phyloP scores from a whole-genome alignment of 148 eudicot genomes.

The Dianthus caryophyllus region DNA sequence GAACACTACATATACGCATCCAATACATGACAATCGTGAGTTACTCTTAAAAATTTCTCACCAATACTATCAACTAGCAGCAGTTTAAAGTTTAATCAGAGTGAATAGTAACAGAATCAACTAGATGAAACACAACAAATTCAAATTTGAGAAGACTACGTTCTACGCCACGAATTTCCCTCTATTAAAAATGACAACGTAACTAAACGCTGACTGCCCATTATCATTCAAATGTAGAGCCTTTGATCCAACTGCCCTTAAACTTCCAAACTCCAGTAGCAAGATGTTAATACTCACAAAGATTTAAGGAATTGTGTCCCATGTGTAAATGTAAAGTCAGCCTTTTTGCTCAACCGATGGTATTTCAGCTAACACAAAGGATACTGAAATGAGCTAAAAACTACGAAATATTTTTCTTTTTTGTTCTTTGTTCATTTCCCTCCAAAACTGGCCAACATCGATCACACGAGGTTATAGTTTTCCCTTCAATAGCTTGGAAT shows the following conservation, averaged over 20 bases:
- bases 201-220: neutral
- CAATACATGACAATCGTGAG: neutral
- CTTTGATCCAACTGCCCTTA: neutral
- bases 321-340: too few relatives aligned
- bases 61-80: neutral
- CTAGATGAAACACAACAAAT: neutral
- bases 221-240: neutral
- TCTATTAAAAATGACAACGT: neutral
- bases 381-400: neutral
- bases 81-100: neutral
- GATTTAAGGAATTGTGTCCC: neutral
- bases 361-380: neutral
- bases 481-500: too few relatives aligned
- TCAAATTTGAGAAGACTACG: neutral
- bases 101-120: neutral
- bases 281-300: neutral
- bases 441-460: neutral
- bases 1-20: neutral
- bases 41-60: neutral
- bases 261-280: constrained; percentile 3
- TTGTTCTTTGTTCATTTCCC: too few relatives aligned
- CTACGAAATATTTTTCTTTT: neutral
- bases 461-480: neutral
- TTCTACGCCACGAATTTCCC: neutral
- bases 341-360: too few relatives aligned